These are phyloP conservation scores for Scenedesmus sp. DNA, from an alignment of 163 green algal genomes.

Conservation along the genomic window DNA sequence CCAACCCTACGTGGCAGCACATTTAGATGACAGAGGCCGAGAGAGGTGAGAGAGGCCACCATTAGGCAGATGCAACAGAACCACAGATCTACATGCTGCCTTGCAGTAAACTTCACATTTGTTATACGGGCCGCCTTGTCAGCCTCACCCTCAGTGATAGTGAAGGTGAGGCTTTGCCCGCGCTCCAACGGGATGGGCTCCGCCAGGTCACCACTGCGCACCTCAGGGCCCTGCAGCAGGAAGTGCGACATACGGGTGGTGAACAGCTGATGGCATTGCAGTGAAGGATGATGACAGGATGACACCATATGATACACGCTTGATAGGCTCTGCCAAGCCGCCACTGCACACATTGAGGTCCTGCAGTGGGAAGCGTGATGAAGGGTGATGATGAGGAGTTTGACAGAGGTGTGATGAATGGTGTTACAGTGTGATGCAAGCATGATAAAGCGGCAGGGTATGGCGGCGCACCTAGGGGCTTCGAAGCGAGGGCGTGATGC, in stretches of 20 bases:
- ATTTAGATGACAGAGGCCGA: neutral
- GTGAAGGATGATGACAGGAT: too few relatives aligned
- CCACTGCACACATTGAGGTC: neutral
- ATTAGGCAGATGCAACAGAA: neutral
- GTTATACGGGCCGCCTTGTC: neutral
- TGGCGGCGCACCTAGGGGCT: too few relatives aligned
- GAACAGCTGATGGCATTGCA: too few relatives aligned
- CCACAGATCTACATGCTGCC: neutral
- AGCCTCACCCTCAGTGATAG: conserved; percentile 78
- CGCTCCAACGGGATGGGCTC: conserved; percentile 79
- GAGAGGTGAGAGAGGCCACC: too few relatives aligned
- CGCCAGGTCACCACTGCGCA: conserved; percentile 84
- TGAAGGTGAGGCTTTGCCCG: conserved; percentile 86
- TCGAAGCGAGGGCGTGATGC: too few relatives aligned
- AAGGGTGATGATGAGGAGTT: too few relatives aligned
- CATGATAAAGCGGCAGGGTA: too few relatives aligned
- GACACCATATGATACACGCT: too few relatives aligned
- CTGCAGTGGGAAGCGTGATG: neutral
- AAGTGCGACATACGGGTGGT: neutral
- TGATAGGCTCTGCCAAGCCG: neutral
- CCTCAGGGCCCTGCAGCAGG: conserved; percentile 78
- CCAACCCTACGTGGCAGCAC: neutral
- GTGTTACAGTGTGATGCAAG: too few relatives aligned
- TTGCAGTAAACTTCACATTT: neutral
- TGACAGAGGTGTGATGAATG: too few relatives aligned